Base-by-base conservation (phyloP, 495 filamentous ascomycete genomes). In the Penicillium bovifimosum region DNA sequence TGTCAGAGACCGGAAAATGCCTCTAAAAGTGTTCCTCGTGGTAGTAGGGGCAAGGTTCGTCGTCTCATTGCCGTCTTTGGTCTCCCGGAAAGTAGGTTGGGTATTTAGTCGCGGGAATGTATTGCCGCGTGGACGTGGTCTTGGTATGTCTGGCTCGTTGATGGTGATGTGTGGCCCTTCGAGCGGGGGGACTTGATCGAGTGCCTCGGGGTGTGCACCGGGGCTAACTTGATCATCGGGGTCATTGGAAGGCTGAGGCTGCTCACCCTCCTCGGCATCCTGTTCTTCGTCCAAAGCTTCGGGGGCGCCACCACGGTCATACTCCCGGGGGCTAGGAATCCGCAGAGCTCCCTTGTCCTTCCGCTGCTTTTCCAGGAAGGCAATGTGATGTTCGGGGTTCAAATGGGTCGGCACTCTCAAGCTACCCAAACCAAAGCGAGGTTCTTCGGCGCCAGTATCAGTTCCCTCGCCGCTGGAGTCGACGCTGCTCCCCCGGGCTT, bases 261-360 rank as follows among this genome's bases (percentile, higher is more conserved):
- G 48, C 59, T 59, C 56, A 11, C 38, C 47, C 14, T 56, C 66
- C 32, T 24, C 20, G 20, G 65, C 65, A 1, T 75, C 66, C 10
- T 72, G 74, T 3, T 73, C 76, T 41, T 79, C 80, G 24, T 76
- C 73, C 13, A 92, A 67, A 5, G 77, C 71, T 55, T 85, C 65
- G 0, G 90, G 90, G 4, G 83, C 71, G 17, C 86, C 78, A 24
- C 91, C 91, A 18, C 79, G 80, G 52, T 96, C 91, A 50, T 86
- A 90, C 55, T 95, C 91, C 59, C 88, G 76, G 2, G 91, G 91
- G 38, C 89, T 88, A 0, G 91, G 91, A 52, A 96, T 96, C 17
- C 88, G 84, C 26, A 96, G 66, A 1, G 87, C 81, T 11, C 80
- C 79, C 58, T 81, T 84, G 55, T 86, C 84, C 50, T 85, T 86